These are phyloP conservation scores for Smallanthus sonchifolius DNA, from an alignment of 129 eudicot genomes.

Conservation along the genomic window DNA sequence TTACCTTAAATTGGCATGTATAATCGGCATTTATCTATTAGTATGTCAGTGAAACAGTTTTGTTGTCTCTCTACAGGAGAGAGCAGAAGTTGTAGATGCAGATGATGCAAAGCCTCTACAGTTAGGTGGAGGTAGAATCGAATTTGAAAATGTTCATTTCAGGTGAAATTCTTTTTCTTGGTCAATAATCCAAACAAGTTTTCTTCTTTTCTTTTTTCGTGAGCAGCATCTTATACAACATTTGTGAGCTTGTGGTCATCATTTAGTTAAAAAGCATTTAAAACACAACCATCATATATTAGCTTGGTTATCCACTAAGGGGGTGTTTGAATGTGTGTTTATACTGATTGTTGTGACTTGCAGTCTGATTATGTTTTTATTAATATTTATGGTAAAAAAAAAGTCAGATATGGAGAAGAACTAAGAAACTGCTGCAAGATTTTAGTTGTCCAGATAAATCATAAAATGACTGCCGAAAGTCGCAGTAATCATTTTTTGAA, in stretches of 20 bases:
- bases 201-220: not conserved
- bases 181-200: not conserved
- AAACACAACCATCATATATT: not conserved
- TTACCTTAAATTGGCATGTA: not conserved
- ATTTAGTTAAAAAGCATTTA: not conserved
- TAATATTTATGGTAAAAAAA: not conserved
- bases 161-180: constrained; percentile 33
- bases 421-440: not conserved
- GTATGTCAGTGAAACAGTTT: constrained; percentile 5
- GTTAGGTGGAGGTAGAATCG: constrained; percentile 73
- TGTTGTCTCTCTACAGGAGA: constrained; percentile 53
- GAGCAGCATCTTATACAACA: not conserved
- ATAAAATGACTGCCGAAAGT: not conserved
- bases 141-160: constrained; percentile 79
- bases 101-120: constrained; percentile 69
- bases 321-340: not conserved
- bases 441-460: not conserved
- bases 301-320: not conserved
- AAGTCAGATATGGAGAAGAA: not conserved
- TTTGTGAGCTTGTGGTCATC: constrained; percentile 1
- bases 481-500: not conserved
- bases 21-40: not conserved
- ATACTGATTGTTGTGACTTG: not conserved
- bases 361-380: not conserved
- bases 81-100: constrained; percentile 62